These are phyloP conservation scores for Mycosphaerelloides madeirae DNA, from an alignment of 2,329 filamentous ascomycete species.

Conservation along the genomic window DNA sequence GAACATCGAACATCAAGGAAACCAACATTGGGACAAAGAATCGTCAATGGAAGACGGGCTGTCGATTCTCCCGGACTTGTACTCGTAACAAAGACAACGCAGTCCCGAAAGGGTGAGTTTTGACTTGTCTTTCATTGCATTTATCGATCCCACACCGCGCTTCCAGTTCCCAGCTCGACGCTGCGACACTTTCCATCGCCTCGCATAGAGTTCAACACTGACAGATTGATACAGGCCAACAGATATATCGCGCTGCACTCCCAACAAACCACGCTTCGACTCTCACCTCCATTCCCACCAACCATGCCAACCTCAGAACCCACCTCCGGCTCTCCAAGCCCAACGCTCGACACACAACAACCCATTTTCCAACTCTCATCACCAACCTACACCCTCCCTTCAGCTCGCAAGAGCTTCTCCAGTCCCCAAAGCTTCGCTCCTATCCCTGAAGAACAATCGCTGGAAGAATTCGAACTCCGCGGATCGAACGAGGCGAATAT, in stretches of 20 bases:
- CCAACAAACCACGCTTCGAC: not conserved
- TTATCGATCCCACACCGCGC: no score
- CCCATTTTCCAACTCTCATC: conserved; percentile 22
- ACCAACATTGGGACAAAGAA: no score
- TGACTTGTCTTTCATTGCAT: no score
- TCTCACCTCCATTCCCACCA: conserved; percentile 25
- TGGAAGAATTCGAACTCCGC: conserved; percentile 5
- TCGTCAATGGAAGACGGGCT: no score
- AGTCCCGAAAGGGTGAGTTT: no score
- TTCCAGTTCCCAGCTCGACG: no score
- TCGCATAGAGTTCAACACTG: no score
- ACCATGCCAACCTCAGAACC: conserved; percentile 24
- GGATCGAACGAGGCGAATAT: conserved; percentile 35
- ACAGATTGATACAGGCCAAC: no score
- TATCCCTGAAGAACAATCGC: conserved; percentile 21
- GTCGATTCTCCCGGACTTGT: no score
- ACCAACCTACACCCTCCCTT: conserved; percentile 26
- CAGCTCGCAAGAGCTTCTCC: conserved; percentile 10
- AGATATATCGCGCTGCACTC: not conserved
- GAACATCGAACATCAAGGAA: no score
- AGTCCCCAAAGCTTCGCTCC: conserved; percentile 13
- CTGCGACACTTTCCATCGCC: no score
- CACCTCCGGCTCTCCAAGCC: conserved; percentile 21
- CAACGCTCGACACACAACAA: conserved; percentile 13
- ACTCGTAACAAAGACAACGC: no score